phyloP scores from a whole-genome alignment of 164 flowering plant species.

The Tetrastigma voinierianum region DNA sequence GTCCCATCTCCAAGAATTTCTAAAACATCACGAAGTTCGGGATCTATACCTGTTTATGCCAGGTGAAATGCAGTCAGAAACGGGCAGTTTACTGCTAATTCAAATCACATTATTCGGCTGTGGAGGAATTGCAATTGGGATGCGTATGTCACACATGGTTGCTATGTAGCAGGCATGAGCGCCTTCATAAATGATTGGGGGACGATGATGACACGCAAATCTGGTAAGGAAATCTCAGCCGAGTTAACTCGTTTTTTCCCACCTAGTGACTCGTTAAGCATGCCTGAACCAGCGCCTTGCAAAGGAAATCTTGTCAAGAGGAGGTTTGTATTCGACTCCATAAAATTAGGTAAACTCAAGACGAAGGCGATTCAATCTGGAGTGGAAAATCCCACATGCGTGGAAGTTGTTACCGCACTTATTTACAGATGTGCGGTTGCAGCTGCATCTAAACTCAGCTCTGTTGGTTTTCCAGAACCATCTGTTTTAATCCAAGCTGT shows the following conservation, averaged over 20 bases:
- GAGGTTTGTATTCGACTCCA: not conserved
- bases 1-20: not conserved
- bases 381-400: not conserved
- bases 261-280: no score
- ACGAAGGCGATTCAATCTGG: not conserved
- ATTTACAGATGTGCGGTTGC: not conserved
- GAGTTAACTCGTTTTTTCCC: no score
- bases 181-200: conserved; percentile 1
- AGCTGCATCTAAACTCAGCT: not conserved
- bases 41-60: not conserved
- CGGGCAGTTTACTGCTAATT: not conserved
- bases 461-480: not conserved
- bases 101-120: conserved; percentile 2
- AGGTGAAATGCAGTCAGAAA: conserved; percentile 1
- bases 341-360: not conserved
- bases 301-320: not conserved
- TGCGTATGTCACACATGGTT: not conserved
- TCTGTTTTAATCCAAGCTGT: conserved; percentile 9
- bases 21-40: not conserved
- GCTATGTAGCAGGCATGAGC: not conserved
- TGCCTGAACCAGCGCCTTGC: no score
- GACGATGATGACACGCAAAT: not conserved
- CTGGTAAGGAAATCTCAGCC: not conserved
- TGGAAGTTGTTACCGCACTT: not conserved
- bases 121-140: conserved; percentile 4